Percentiles rank a stretch among this genome's conserved stretches.
Conservation (phyloP, 768 basidiomycete genomes). For the Russula sp. region DNA sequence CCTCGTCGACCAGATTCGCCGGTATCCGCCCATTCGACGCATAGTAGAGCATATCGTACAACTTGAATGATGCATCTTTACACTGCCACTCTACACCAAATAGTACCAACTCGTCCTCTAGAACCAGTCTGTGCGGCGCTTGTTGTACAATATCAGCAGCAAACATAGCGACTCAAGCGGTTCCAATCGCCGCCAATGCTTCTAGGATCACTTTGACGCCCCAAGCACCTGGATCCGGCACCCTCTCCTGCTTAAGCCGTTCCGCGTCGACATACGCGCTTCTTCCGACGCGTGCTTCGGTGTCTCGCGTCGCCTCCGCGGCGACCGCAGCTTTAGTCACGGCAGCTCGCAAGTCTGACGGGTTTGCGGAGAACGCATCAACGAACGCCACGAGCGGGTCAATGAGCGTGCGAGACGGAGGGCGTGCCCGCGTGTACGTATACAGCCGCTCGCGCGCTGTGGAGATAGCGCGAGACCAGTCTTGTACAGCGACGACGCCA, state of each 20-base stretch:
- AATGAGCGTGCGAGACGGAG: slow-evolving; percentile 88
- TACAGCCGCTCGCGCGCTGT: slow-evolving; percentile 62
- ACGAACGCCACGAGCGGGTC: slow-evolving; percentile 86
- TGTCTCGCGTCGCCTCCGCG: slow-evolving; percentile 68
- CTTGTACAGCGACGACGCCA: slow-evolving; percentile 44
- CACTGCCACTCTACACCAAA: neutral
- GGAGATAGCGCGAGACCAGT: slow-evolving; percentile 61
- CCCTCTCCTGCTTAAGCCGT: slow-evolving; percentile 55
- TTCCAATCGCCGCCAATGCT: slow-evolving; percentile 38
- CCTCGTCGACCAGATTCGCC: too few relatives aligned
- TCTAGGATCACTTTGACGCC: slow-evolving; percentile 76
- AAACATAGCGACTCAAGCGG: neutral
- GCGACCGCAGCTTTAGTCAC: slow-evolving; percentile 60
- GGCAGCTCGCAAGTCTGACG: slow-evolving; percentile 46
- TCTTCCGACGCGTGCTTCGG: slow-evolving; percentile 83
- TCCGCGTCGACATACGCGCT: slow-evolving; percentile 82
- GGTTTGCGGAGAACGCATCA: slow-evolving; percentile 40
- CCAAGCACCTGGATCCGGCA: slow-evolving; percentile 91
- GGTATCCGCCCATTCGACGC: neutral
- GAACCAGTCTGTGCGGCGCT: neutral
- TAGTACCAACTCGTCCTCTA: neutral
- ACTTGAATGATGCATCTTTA: too few relatives aligned
- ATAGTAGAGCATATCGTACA: neutral
- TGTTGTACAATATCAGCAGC: neutral
- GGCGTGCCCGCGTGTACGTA: slow-evolving; percentile 84